phyloP scores from a whole-genome alignment of 2,329 filamentous ascomycete species.

The Lachnellula suecica region DNA sequence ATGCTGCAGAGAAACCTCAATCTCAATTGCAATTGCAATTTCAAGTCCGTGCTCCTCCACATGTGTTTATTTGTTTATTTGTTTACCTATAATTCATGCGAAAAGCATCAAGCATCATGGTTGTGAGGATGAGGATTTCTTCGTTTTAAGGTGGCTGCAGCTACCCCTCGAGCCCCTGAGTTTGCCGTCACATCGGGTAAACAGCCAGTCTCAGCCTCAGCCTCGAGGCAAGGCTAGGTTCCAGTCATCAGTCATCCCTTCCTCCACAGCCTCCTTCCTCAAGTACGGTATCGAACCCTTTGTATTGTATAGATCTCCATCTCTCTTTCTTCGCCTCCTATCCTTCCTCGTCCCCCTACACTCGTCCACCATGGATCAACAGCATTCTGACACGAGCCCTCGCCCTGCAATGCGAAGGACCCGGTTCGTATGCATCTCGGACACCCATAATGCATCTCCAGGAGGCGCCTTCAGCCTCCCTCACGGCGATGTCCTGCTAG shows the following conservation, averaged over 20 bases:
- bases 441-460: constrained; percentile 67
- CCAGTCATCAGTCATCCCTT: constrained; percentile 4
- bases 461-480: constrained; percentile 59
- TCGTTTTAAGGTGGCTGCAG: too few species aligned
- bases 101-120: too few species aligned
- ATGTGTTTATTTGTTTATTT: too few species aligned
- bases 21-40: too few species aligned
- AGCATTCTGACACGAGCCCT: background rate
- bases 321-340: background rate
- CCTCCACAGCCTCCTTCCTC: background rate
- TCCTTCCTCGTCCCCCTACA: background rate
- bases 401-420: constrained; percentile 42
- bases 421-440: constrained; percentile 72
- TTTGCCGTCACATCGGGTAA: too few species aligned
- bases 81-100: too few species aligned
- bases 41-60: too few species aligned
- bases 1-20: too few species aligned
- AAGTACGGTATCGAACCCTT: too few species aligned
- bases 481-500: constrained; percentile 70
- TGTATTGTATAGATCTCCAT: background rate
- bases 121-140: too few species aligned
- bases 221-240: background rate
- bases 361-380: background rate
- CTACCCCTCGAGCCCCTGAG: too few species aligned
- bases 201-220: background rate